Evolutionary conservation across 1,284 basidiomycete species (phyloP), one percentile per base, ranked within the genome.

Genomic region (Rhodotorula sp.): DNA sequence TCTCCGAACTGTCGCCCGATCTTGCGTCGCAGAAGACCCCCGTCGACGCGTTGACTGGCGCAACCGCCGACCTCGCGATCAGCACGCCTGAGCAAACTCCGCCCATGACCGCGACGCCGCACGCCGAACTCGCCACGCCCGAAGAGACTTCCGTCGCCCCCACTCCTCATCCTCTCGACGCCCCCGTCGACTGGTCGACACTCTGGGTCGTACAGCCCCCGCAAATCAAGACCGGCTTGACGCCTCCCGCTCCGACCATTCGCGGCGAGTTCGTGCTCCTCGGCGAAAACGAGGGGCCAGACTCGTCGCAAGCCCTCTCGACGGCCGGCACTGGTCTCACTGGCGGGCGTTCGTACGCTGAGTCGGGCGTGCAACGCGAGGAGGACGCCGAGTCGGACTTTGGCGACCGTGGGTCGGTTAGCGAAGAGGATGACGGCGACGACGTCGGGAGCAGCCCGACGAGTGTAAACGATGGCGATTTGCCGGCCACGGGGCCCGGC

Each of bases 151-250:
- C 13, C 24, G 55, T n/a, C 36, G 22, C 34, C 9, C 13, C 36
- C 17, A 39, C 39, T 57, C 55, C 6, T 57, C 55, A 13, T 57
- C 55, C 36, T 44, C 48, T 70, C 52, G 64, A 66, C 47, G 52
- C 36, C 9, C 68, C 71, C 9, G 84, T 92, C 62, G 83, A 87
- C 68, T 96, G 90, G 88, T 79, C 82, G 9, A 85, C 83, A 0
- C 82, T 96, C 6, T 96, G 93, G 92, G 87, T 85, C 1, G 68
- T 76, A 24, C 76, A 79, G 8, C 80, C 81, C 11, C 82, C 82
- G 2, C 54, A 70, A 8, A 80, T 83, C 54, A 70, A 76, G 22
- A 82, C 83, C 0, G 84, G 84, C 3, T 52, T 79, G 13, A 59
- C 67, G 15, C 64, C 66, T 29, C 76, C 77, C 1, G 51, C 57